Base-by-base conservation (phyloP, 2,329 filamentous ascomycete genomes). In the Incumbomyces delicatus region DNA sequence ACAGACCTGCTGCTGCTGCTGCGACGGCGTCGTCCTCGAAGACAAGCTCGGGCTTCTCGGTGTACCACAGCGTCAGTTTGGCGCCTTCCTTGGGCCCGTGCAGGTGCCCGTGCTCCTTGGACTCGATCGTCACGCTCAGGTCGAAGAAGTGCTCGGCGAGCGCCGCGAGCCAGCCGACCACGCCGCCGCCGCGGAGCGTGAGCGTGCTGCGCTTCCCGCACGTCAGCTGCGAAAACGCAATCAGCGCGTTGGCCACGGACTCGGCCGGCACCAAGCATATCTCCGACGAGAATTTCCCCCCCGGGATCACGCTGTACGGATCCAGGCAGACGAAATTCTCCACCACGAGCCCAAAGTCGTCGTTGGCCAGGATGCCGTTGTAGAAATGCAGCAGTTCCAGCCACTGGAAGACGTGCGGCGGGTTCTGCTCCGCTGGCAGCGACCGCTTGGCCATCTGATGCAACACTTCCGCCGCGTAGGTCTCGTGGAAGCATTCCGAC, bases 111-210 rank as follows among this genome's bases (percentile, higher is more conserved):
- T 50, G 50, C 16, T 47, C 22, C 16, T 35, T 44, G 13, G 45
- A 29, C 17, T 49, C 51, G 38, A 56, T 48, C 17, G 40, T 41
- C 8, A 56, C 48, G 5, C 44, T 51, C 12, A 56, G 50, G 27
- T 50, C 54, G 46, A 50, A 56, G n/a, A 54, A 47, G 48, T 47
- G 54, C 33, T 56, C 54, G 10, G 47, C 47, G 4, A 54, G 33
- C 6, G 54, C 52, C n/a, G 46, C 54, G 37, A 56, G 45, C 54
- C 54, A 56, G 17, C 50, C 49, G 30, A 54, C 51, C 31, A 54
- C 41, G 6, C 36, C 52, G 12, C 54, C 52, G 16, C 54, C 54
- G 2, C 47, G 50, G 32, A 54, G 46, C 12, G 52, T 52, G 14
- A 54, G 47, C 16, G 49, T 36, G 30, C 46, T 47, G 16, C 44